These are phyloP conservation scores for Iberis pinnata DNA, from an alignment of 345 rosid genomes.

Conservation along the genomic window DNA sequence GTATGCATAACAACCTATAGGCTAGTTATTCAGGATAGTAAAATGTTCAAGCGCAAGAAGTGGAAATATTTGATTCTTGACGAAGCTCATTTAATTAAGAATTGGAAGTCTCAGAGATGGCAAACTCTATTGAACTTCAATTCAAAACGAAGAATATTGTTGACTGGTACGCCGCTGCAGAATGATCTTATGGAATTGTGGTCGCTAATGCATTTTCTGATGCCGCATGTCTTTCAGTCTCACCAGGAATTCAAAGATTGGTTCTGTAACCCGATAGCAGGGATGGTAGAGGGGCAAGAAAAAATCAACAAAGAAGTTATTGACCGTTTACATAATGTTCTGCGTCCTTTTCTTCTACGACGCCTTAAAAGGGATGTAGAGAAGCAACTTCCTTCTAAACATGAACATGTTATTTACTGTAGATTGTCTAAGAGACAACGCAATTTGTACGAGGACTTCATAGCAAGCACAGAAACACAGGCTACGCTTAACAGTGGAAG, in stretches of 20 bases:
- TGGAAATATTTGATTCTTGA: constrained; percentile 99
- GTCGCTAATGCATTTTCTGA: constrained; percentile 99
- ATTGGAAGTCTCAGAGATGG: constrained; percentile 99
- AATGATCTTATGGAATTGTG: constrained; percentile 99
- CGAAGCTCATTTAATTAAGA: constrained; percentile 99
- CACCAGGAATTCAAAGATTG: constrained; percentile 99
- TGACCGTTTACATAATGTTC: constrained; percentile 98
- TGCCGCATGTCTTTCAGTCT: constrained; percentile 99
- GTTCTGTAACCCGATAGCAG: constrained; percentile 97
- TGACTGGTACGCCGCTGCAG: constrained; percentile 98
- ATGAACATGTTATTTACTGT: constrained; percentile 88
- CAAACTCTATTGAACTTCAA: constrained; percentile 97
- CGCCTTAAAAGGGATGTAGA: constrained; percentile 97
- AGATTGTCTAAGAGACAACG: constrained; percentile 97
- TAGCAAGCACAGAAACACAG: constrained; percentile 98
- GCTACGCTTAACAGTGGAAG: constrained; percentile 89
- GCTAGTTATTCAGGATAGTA: constrained; percentile 92
- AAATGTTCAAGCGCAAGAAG: constrained; percentile 97
- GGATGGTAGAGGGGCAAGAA: constrained; percentile 99
- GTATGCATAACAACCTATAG: constrained; percentile 96
- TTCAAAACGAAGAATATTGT: constrained; percentile 88
- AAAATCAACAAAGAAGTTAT: constrained; percentile 92
- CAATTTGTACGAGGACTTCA: constrained; percentile 95
- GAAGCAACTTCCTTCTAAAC: constrained; percentile 91
- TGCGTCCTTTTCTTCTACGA: constrained; percentile 93